Evolutionary conservation across 23 red algal species (phyloP).

Genomic region (Chondrus crispus): DNA sequence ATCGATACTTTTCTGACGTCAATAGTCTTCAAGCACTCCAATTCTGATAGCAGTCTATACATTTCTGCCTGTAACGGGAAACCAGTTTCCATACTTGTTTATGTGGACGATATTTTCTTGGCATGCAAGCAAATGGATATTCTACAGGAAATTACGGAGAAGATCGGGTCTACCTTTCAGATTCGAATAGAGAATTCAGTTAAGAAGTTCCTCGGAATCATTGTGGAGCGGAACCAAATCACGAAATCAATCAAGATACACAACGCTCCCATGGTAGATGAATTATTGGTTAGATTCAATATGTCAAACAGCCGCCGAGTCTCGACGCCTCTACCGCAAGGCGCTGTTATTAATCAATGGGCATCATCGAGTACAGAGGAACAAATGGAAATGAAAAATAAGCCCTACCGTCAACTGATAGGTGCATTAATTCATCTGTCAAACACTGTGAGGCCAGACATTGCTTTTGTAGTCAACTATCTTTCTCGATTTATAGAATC

Average conservation of each 20-base stretch:
- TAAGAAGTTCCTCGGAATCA: not conserved
- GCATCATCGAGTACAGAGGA: not conserved
- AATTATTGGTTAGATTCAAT: not conserved
- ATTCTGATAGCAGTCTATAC: not conserved
- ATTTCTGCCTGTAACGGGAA: not conserved
- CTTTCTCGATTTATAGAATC: too few species aligned
- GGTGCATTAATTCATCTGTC: too few species aligned
- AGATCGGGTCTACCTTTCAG: not conserved
- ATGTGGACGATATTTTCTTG: constrained; percentile 22
- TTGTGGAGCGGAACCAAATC: not conserved
- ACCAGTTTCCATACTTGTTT: not conserved
- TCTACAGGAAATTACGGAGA: not conserved
- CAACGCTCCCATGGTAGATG: not conserved
- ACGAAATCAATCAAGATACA: not conserved
- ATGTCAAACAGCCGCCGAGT: not conserved
- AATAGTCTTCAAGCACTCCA: not conserved
- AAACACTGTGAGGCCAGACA: too few species aligned
- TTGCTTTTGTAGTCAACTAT: too few species aligned
- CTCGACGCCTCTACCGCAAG: not conserved
- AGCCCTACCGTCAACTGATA: not conserved
- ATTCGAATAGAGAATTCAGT: not conserved
- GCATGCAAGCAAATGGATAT: not conserved
- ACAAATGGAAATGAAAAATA: not conserved
- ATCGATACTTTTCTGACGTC: not conserved
- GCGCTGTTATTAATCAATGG: not conserved